Conservation (phyloP, 1,284 basidiomycete genomes). For the Cerioporus squamosus region DNA sequence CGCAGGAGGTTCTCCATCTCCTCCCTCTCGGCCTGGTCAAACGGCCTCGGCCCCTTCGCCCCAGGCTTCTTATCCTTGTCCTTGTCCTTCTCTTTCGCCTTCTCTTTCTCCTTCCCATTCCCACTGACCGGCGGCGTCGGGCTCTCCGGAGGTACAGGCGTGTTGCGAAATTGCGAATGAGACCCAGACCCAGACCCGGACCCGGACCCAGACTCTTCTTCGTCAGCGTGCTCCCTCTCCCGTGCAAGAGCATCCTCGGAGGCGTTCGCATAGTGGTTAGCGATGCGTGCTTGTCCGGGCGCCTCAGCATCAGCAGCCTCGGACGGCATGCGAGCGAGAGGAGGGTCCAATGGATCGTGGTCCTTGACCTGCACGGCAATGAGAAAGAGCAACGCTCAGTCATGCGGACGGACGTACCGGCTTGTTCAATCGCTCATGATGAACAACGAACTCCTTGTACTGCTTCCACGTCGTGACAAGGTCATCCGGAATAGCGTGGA, state of each 20-base stretch:
- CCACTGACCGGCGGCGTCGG: slow-evolving; percentile 3
- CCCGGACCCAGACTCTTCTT: slow-evolving; percentile 1
- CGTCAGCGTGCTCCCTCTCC: slow-evolving; percentile 24
- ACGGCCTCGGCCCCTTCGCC: slow-evolving; percentile 65
- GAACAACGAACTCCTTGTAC: slow-evolving; percentile 83
- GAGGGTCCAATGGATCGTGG: slow-evolving; percentile 46
- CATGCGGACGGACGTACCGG: slow-evolving; percentile 47
- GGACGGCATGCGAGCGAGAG: slow-evolving; percentile 59
- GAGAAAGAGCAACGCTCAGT: slow-evolving; percentile 10
- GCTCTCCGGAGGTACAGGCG: slow-evolving; percentile 18
- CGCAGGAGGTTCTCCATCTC: slow-evolving; percentile 86
- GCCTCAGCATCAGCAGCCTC: slow-evolving; percentile 55
- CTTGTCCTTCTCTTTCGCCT: no score
- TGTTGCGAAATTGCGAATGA: background rate
- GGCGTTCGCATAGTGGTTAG: slow-evolving; percentile 19
- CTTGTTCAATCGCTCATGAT: slow-evolving; percentile 79
- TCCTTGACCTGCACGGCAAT: slow-evolving; percentile 47
- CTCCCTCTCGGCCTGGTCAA: slow-evolving; percentile 81
- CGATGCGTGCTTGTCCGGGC: slow-evolving; percentile 27
- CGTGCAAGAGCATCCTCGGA: slow-evolving; percentile 26
- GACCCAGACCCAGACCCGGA: no score
- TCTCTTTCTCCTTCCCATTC: no score
- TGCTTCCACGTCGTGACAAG: slow-evolving; percentile 92
- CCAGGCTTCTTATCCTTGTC: slow-evolving; percentile 43
- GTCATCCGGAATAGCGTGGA: slow-evolving; percentile 91